phyloP scores from a whole-genome alignment of 495 filamentous ascomycete genomes.

The Chaetomium tenue region DNA sequence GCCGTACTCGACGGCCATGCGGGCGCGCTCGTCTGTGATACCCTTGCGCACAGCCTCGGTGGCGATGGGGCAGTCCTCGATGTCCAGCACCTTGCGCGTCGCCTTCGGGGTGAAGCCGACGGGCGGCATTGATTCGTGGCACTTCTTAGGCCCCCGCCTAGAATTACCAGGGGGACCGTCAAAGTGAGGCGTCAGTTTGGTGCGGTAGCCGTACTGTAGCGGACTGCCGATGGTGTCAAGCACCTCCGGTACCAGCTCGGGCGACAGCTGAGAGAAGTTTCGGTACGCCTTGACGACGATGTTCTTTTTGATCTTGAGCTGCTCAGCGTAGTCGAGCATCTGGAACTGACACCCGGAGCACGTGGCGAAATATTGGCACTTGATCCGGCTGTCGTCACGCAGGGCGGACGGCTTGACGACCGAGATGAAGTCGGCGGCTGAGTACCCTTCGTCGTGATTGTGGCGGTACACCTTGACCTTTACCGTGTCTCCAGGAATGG shows the following conservation, averaged over 20 bases:
- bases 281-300: constrained; percentile 89
- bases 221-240: constrained; percentile 86
- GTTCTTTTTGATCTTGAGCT: constrained; percentile 76
- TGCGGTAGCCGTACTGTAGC: constrained; percentile 87
- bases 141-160: constrained; percentile 40
- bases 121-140: constrained; percentile 58
- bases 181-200: constrained; percentile 95
- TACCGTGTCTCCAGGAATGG: constrained; percentile 75
- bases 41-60: constrained; percentile 79
- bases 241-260: constrained; percentile 71
- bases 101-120: constrained; percentile 92
- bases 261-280: constrained; percentile 80
- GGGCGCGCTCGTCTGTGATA: constrained; percentile 67
- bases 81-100: constrained; percentile 71
- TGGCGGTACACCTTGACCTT: constrained; percentile 76
- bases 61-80: constrained; percentile 95
- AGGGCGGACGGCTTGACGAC: constrained; percentile 69
- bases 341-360: constrained; percentile 97
- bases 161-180: constrained; percentile 60
- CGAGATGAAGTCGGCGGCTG: constrained; percentile 74
- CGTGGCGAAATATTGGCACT: constrained; percentile 79
- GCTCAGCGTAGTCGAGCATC: constrained; percentile 86
- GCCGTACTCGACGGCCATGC: constrained; percentile 64
- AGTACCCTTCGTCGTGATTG: constrained; percentile 58
- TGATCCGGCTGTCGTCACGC: constrained; percentile 71